Base-by-base conservation (phyloP, 805 yeast species). In the Candida nonsorbophila region DNA sequence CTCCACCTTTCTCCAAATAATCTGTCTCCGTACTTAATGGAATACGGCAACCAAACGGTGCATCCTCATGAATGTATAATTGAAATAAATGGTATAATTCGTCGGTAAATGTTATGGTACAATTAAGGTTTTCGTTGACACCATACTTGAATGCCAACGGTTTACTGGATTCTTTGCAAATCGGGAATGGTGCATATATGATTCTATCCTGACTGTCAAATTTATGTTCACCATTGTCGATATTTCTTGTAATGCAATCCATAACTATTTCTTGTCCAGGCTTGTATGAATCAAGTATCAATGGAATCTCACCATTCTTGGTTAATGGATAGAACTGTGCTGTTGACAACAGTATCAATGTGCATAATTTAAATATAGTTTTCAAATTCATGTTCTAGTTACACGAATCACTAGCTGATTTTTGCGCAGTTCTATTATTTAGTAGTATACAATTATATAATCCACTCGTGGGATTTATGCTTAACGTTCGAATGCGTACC, bases 191-290 rank as follows among this genome's bases (percentile, higher is more conserved):
- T 2, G 51, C 65, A 41, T 76, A 81, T 11, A 79, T 49, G 31
- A 83, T 74, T 33, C 72, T 59, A 6, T 72, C 72, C n/a, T 69
- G 55, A n/a, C 62, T 65, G 45, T 80, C 86, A 38, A 78, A 77
- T 34, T 72, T 65, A 57, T 83, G 90, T 49, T 83, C 90, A 31
- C 92, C 92, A 37, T 67, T 74, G 23, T 79, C 84, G 30, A 83
- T 82, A 39, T 79, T 72, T 44, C 92, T 63, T 28, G 71, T 53
- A 36, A 77, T 81, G 50, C 92, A 83, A 40, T 69, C 72, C 28
- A 80, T 44, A 24, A 66, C 53, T 9, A 80, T 49, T 6, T 48
- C 53, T 27, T 74, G 72, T 4, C 69, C 69, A 1, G 17, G 14
- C 4, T 41, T 25, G 44, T 58, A 69, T 29, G 62, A 75, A 49